Percentiles rank a stretch among this genome's conserved stretches.
These are phyloP conservation scores for Russula foetens DNA, from an alignment of 768 basidiomycete genomes.

Conservation along the genomic window DNA sequence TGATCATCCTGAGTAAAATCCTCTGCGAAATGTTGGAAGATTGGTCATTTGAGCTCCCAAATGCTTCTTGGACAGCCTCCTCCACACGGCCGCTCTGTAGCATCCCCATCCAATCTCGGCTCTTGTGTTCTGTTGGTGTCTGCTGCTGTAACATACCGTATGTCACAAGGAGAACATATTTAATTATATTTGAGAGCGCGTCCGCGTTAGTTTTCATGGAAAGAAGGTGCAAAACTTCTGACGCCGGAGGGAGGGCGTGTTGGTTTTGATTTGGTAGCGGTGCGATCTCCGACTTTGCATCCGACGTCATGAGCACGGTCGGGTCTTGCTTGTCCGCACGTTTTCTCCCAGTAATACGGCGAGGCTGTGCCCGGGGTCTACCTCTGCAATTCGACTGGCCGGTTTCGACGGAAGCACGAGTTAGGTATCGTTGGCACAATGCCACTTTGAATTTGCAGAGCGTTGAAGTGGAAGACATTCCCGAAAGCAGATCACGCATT, in stretches of 20 bases:
- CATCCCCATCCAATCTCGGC: conserved; percentile 17
- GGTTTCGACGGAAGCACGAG: conserved; percentile 3
- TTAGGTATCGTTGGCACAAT: conserved; percentile 25
- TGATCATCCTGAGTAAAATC: conserved; percentile 11
- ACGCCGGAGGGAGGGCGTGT: conserved; percentile 12
- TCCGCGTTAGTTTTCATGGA: neutral
- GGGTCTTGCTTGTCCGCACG: neutral
- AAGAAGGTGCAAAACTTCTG: conserved; percentile 18
- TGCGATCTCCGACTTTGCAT: neutral
- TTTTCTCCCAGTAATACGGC: conserved; percentile 20
- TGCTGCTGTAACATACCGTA: conserved; percentile 25
- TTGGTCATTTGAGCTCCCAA: conserved; percentile 6
- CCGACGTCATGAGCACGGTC: neutral
- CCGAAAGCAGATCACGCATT: conserved; percentile 21
- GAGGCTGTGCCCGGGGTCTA: conserved; percentile 24
- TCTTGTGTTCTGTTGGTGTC: conserved; percentile 1
- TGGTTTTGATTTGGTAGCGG: neutral
- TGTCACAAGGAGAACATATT: conserved; percentile 24
- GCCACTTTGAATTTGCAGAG: conserved; percentile 26
- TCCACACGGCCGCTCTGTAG: conserved; percentile 14
- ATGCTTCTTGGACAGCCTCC: conserved; percentile 13
- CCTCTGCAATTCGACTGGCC: conserved; percentile 11
- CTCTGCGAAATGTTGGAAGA: neutral
- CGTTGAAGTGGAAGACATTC: conserved; percentile 22
- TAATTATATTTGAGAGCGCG: conserved; percentile 12